Evolutionary conservation across 208 protist species (phyloP).

Genomic region (Trypanosoma mega): DNA sequence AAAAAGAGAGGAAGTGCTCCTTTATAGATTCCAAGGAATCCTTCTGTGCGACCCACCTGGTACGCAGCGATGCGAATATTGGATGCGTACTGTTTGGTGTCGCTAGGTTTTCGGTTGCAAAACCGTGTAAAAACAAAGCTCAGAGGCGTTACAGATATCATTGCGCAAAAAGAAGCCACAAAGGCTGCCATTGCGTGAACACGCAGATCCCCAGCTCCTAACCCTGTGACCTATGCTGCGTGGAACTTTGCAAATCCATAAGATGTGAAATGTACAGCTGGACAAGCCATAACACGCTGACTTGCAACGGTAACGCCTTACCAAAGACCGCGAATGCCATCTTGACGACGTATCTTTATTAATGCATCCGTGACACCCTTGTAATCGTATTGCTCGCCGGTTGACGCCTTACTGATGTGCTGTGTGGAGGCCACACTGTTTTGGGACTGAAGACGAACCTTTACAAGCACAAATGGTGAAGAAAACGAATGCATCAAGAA

Average conservation of each 20-base stretch:
- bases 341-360: slow-evolving; percentile 30
- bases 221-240: slow-evolving; percentile 15
- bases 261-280: slow-evolving; percentile 40
- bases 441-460: slow-evolving; percentile 71
- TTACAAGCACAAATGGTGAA: slow-evolving; percentile 64
- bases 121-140: slow-evolving; percentile 66
- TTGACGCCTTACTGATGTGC: slow-evolving; percentile 28
- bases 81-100: slow-evolving; percentile 25
- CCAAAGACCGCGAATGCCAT: slow-evolving; percentile 50
- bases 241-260: slow-evolving; percentile 51
- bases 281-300: slow-evolving; percentile 46
- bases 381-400: slow-evolving; percentile 59
- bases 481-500: slow-evolving; percentile 40
- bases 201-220: slow-evolving; percentile 30
- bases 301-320: slow-evolving; percentile 36
- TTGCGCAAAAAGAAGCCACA: slow-evolving; percentile 29
- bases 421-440: slow-evolving; percentile 29
- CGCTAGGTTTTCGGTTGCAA: slow-evolving; percentile 38
- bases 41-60: slow-evolving; percentile 52
- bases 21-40: slow-evolving; percentile 67
- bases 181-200: slow-evolving; percentile 50
- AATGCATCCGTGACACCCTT: slow-evolving; percentile 39
- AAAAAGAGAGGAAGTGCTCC: slow-evolving; percentile 51
- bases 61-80: slow-evolving; percentile 30
- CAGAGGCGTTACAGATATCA: slow-evolving; percentile 50